Conservation (phyloP, 1,139 yeast genomes). For the Yamadazyma aaseri region DNA sequence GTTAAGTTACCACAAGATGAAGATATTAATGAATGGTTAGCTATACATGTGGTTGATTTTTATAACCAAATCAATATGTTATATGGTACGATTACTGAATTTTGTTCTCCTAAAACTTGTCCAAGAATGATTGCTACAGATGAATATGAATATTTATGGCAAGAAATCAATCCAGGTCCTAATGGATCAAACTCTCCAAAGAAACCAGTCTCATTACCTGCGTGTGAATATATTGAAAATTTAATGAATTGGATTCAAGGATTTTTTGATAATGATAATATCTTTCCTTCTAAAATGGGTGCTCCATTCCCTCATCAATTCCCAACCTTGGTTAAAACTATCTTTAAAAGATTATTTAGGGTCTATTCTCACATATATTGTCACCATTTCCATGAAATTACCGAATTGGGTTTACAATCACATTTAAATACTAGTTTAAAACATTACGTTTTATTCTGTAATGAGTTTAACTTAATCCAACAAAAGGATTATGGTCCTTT, state of each 20-base stretch:
- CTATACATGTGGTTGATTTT: slow-evolving; percentile 88
- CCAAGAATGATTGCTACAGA: slow-evolving; percentile 97
- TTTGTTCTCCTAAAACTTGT: slow-evolving; percentile 89
- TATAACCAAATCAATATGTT: slow-evolving; percentile 96
- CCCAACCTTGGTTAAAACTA: slow-evolving; percentile 73
- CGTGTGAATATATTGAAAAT: slow-evolving; percentile 91
- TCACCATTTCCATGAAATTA: slow-evolving; percentile 93
- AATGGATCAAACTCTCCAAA: slow-evolving; percentile 56
- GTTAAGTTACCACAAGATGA: slow-evolving; percentile 93
- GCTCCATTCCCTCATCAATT: slow-evolving; percentile 79
- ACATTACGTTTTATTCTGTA: slow-evolving; percentile 86
- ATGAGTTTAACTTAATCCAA: slow-evolving; percentile 75
- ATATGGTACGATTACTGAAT: slow-evolving; percentile 93
- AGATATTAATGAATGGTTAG: slow-evolving; percentile 91
- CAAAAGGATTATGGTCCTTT: slow-evolving; percentile 90
- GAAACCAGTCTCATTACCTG: slow-evolving; percentile 59
- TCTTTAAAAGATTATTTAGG: slow-evolving; percentile 85
- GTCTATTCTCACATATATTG: slow-evolving; percentile 98
- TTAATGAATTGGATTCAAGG: slow-evolving; percentile 94
- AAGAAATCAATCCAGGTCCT: slow-evolving; percentile 53
- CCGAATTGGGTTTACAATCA: slow-evolving; percentile 88
- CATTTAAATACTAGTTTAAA: slow-evolving; percentile 92
- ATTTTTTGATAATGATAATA: slow-evolving; percentile 81
- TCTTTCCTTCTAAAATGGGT: slow-evolving; percentile 87
- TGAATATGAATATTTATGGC: slow-evolving; percentile 97